Evolutionary conservation across 257 asterid species (phyloP).

Genomic region (Solanum dulcamara): DNA sequence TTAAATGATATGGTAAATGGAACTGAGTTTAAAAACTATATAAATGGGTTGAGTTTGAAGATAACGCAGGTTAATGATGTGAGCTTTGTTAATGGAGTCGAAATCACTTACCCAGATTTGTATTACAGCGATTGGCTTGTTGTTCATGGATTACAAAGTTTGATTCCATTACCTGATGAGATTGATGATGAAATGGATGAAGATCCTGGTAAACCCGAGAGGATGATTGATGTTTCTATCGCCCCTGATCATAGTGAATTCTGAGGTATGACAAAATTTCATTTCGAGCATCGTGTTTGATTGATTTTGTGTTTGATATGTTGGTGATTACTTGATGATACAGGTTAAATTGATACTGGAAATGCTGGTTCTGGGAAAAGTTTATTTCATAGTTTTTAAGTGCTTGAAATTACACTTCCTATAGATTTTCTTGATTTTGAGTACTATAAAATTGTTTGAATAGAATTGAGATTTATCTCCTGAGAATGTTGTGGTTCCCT

Average conservation of each 20-base stretch:
- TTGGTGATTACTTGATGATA: not conserved
- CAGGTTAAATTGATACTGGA: not conserved
- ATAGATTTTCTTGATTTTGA: not conserved
- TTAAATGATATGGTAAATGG: slow-evolving; percentile 32
- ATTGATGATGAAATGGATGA: slow-evolving; percentile 17
- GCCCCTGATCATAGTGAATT: slow-evolving; percentile 19
- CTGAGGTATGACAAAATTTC: not conserved
- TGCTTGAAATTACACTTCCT: not conserved
- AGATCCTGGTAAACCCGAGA: not conserved
- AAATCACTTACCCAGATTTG: slow-evolving; percentile 50
- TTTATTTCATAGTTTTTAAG: not conserved
- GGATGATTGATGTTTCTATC: not conserved
- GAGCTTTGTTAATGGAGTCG: slow-evolving; percentile 53
- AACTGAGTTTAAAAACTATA: slow-evolving; percentile 26
- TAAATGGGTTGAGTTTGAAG: slow-evolving; percentile 34
- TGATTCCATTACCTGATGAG: slow-evolving; percentile 38
- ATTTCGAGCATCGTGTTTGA: not conserved
- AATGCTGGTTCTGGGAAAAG: not conserved
- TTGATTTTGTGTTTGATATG: not conserved
- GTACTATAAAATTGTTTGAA: not conserved
- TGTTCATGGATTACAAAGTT: slow-evolving; percentile 50
- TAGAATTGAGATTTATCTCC: not conserved
- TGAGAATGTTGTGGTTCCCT: no score
- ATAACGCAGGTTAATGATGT: slow-evolving; percentile 20
- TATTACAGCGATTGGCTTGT: slow-evolving; percentile 41